A percentile compares a stretch with the other conserved stretches of the same genome.
phyloP scores from a whole-genome alignment of 371 early-diverging fungal genomes.

The Apophysomyces trapeziformis region DNA sequence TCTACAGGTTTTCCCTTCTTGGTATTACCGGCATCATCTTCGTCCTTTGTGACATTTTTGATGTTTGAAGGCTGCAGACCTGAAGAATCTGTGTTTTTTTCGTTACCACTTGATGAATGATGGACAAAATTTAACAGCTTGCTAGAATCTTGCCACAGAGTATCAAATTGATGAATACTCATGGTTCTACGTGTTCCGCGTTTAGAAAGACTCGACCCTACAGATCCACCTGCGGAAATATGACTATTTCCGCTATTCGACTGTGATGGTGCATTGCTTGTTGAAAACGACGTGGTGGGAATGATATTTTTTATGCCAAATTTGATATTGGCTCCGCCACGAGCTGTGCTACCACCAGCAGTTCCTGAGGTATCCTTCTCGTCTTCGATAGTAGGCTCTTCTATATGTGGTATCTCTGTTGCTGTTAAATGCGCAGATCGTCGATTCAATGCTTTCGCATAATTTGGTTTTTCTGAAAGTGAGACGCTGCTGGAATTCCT shows the following conservation, averaged over 20 bases:
- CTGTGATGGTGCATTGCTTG: conserved; percentile 27
- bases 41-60: conserved; percentile 16
- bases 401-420: conserved; percentile 13
- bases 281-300: conserved; percentile 38
- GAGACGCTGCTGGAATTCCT: conserved; percentile 43
- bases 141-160: conserved; percentile 51
- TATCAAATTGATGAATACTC: conserved; percentile 52
- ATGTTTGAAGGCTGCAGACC: neutral
- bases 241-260: conserved; percentile 18
- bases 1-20: conserved; percentile 19
- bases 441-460: conserved; percentile 33
- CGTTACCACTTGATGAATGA: conserved; percentile 22
- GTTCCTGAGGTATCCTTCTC: conserved; percentile 15
- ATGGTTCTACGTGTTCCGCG: conserved; percentile 39
- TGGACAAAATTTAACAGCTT: conserved; percentile 51
- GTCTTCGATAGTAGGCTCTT: conserved; percentile 12
- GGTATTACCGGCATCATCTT: conserved; percentile 12
- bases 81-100: conserved; percentile 12
- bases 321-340: conserved; percentile 26
- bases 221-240: conserved; percentile 2
- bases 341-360: conserved; percentile 11
- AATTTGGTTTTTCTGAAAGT: conserved; percentile 37
- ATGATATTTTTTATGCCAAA: conserved; percentile 43
- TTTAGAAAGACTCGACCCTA: conserved; percentile 15
- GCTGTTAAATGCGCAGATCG: conserved; percentile 36